Evolutionary conservation across 2,329 filamentous ascomycete genomes (phyloP), one percentile per base, ranked within the genome.

Genomic region (Pyrenophora graminea): DNA sequence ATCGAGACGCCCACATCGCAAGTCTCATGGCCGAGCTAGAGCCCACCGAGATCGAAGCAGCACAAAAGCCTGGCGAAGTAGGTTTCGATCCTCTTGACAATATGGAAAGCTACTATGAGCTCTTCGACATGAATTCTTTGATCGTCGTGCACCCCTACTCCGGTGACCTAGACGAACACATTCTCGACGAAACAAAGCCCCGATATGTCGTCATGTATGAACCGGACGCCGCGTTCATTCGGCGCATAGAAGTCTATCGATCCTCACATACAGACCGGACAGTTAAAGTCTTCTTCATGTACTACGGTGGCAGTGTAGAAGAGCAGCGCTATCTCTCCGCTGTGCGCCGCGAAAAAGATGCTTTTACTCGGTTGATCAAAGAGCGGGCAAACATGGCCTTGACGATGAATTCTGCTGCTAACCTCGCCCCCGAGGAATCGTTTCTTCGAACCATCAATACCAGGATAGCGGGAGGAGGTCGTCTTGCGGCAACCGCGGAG

Each of bases 201-300:
- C 86, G 90, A 53, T 97, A 97, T 73, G 91, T 99, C 52, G 89
- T 99, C 76, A 97, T 99, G 94, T 99, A 97, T 73, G 94, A 97
- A 70, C 93, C 94, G 1, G 91, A 97, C 60, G 86, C 93, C 3
- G 87, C 93, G 3, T 99, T 99, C 72, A 96, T 97, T 66, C 86
- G 94, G 12, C 83, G 93, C 32, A 88, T 99, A 17, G 94, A 99
- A 71, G 92, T 97, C 2, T 99, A 97, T 74, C 86, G 94, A 33
- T 96, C 91, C 45, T 97, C 92, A 8, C 94, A 99, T 74, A 89
- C 87, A 51, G 90, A 93, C 70, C 82, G 91, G 31, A 91, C 90
- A 64, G 90, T 97, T 36, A 85, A 91, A 37, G 92, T 96, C 1
- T 99, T 97, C 76, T 97, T 97, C 71, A 85, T 97, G 79, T 97